Percentiles rank a stretch among this genome's conserved stretches.
These are phyloP conservation scores for Laguncularia racemosa DNA, from an alignment of 345 rosid species.

Conservation along the genomic window DNA sequence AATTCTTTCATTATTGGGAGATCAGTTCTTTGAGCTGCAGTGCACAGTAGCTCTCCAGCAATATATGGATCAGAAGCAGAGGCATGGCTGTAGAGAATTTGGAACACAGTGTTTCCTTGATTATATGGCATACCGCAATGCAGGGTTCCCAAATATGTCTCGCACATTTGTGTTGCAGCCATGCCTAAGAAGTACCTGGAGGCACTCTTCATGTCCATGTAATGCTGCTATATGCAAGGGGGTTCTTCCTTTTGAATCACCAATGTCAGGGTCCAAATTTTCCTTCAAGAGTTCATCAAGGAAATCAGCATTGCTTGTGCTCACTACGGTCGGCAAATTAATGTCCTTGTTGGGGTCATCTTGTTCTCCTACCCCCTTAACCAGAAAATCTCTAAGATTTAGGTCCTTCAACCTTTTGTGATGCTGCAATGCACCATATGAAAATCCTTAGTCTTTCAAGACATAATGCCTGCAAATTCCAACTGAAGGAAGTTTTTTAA, in stretches of 20 bases:
- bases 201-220: slow-evolving; percentile 80
- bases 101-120: slow-evolving; percentile 57
- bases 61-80: slow-evolving; percentile 49
- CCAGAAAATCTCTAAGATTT: slow-evolving; percentile 31
- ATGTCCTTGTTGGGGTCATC: slow-evolving; percentile 33
- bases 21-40: slow-evolving; percentile 63
- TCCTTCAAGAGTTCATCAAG: slow-evolving; percentile 79
- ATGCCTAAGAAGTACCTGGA: slow-evolving; percentile 56
- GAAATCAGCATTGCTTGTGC: slow-evolving; percentile 72
- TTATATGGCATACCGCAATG: slow-evolving; percentile 74
- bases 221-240: slow-evolving; percentile 91
- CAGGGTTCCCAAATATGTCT: slow-evolving; percentile 64
- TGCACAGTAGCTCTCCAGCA: slow-evolving; percentile 72
- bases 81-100: slow-evolving; percentile 51
- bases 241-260: slow-evolving; percentile 63
- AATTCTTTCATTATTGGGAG: slow-evolving; percentile 46
- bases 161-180: slow-evolving; percentile 61
- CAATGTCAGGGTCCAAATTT: slow-evolving; percentile 62
- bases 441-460: not conserved
- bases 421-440: slow-evolving; percentile 36
- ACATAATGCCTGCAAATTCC: not conserved
- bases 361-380: slow-evolving; percentile 38
- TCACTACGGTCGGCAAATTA: slow-evolving; percentile 44
- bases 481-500: slow-evolving; percentile 70
- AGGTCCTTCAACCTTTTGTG: slow-evolving; percentile 46